Conservation (phyloP, 345 rosid genomes). For the Eucalyptus marginata region DNA sequence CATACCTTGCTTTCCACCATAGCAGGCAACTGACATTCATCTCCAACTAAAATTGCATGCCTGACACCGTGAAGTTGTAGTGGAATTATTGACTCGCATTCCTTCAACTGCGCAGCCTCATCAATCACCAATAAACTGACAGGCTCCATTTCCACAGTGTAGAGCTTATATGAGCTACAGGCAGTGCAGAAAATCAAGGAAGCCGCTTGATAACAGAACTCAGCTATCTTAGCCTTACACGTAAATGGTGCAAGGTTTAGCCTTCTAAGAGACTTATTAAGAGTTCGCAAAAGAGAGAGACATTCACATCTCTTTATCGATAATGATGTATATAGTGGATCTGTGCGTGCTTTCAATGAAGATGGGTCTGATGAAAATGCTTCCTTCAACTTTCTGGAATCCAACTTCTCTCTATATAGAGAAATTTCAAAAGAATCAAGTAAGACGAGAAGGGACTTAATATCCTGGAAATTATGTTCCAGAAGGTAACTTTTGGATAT, state of each 20-base stretch:
- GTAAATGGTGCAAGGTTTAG: background rate
- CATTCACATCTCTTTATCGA: background rate
- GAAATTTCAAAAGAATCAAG: background rate
- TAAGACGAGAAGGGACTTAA: background rate
- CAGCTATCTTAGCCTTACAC: background rate
- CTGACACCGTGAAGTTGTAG: background rate
- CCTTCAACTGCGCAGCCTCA: background rate
- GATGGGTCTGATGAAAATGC: background rate
- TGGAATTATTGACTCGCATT: background rate
- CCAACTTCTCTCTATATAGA: background rate
- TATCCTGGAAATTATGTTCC: background rate
- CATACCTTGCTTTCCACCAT: background rate
- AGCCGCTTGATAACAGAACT: background rate
- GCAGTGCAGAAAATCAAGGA: background rate
- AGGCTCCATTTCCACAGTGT: background rate
- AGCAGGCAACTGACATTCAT: background rate
- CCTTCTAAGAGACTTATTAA: background rate
- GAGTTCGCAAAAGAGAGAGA: background rate
- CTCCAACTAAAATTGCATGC: background rate
- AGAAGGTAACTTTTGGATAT: background rate
- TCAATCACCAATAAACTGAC: background rate
- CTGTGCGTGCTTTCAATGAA: background rate
- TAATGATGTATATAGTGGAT: background rate
- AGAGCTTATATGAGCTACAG: background rate
- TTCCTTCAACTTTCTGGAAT: background rate